These are phyloP conservation scores for Coelastrella sp. DNA, from an alignment of 139 green algal genomes.

Conservation along the genomic window DNA sequence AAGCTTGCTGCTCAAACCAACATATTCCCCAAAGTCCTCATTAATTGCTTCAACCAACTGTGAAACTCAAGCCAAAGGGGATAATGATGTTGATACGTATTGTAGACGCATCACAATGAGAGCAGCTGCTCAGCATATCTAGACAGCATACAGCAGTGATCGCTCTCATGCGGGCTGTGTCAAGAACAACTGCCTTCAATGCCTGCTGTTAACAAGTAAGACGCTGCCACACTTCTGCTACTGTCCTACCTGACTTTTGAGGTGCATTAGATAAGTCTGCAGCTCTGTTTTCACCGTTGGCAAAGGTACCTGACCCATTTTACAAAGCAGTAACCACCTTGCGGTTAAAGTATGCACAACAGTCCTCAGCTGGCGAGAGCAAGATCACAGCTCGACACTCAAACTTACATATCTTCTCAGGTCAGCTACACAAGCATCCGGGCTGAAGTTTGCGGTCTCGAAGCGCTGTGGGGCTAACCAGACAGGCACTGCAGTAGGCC, in stretches of 20 bases:
- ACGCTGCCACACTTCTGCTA: not conserved
- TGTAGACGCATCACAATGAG: not conserved
- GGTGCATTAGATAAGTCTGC: constrained; percentile 69
- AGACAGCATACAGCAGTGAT: not conserved
- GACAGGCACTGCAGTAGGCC: not conserved
- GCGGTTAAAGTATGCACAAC: not conserved
- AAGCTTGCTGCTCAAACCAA: constrained; percentile 88
- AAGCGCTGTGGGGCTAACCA: constrained; percentile 92
- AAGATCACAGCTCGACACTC: not conserved
- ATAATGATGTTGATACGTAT: not conserved
- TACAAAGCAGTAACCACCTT: not conserved
- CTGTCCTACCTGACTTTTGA: constrained; percentile 79
- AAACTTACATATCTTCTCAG: constrained; percentile 80
- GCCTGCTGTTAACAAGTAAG: too few relatives aligned
- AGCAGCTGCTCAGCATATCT: not conserved
- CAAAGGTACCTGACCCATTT: constrained; percentile 80
- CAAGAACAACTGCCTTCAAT: too few relatives aligned
- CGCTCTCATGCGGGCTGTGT: too few relatives aligned
- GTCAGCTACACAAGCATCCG: constrained; percentile 82
- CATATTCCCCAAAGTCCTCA: constrained; percentile 95
- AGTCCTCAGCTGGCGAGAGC: too few relatives aligned
- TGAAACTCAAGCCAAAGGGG: not conserved
- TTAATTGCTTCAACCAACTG: constrained; percentile 94
- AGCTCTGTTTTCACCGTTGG: constrained; percentile 86
- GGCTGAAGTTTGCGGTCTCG: constrained; percentile 73